phyloP scores from a whole-genome alignment of 805 yeast genomes.

The Cyberlindnera petersonii region DNA sequence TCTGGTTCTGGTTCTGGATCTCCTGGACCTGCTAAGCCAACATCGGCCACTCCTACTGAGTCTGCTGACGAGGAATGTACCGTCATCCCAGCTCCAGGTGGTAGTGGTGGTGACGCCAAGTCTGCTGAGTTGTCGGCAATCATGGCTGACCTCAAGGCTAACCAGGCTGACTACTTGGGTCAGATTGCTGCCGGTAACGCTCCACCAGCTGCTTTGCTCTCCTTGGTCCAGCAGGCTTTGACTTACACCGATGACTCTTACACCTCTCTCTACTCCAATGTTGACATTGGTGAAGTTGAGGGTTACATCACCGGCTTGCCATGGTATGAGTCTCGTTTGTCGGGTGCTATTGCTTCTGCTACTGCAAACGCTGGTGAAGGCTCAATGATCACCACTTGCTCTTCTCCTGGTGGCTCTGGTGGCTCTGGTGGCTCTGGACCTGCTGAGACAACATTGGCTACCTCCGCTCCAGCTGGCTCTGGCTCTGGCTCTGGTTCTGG shows the following conservation, averaged over 20 bases:
- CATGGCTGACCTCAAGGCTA: conserved; percentile 16
- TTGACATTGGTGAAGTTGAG: conserved; percentile 26
- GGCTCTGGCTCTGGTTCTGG: conserved; percentile 5
- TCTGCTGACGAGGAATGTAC: neutral
- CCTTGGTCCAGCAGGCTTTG: conserved; percentile 24
- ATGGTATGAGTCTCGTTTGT: conserved; percentile 29
- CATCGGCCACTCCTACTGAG: neutral
- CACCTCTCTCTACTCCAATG: conserved; percentile 28
- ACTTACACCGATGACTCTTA: conserved; percentile 33
- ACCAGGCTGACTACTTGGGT: conserved; percentile 20
- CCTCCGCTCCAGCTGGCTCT: neutral
- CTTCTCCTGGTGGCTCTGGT: conserved; percentile 1
- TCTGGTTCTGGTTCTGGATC: neutral
- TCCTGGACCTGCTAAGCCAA: neutral
- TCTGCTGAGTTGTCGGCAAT: conserved; percentile 8
- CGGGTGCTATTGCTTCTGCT: conserved; percentile 14
- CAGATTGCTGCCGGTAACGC: conserved; percentile 19
- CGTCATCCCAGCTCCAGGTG: neutral
- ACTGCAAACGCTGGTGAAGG: conserved; percentile 8
- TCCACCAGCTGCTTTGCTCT: conserved; percentile 29
- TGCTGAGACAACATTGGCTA: neutral
- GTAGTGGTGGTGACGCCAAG: neutral
- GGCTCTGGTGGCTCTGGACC: neutral
- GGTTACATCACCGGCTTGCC: conserved; percentile 30
- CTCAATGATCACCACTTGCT: conserved; percentile 6